A percentile compares a stretch with the other conserved stretches of the same genome.
Conservation (phyloP, 805 yeast species). For the Millerago galiae region DNA sequence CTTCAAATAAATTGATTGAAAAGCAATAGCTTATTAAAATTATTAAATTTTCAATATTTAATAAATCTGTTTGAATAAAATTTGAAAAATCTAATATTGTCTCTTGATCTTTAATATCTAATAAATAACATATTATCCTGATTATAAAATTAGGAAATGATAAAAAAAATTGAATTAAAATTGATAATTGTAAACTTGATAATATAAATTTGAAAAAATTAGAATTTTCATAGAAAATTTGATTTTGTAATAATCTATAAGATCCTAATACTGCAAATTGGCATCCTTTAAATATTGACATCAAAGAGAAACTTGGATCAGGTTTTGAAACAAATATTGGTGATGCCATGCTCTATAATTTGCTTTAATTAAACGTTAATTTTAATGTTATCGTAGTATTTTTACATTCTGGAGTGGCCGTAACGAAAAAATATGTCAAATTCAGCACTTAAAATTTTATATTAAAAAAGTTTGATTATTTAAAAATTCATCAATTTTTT, state of each 20-base stretch:
- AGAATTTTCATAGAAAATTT: slow-evolving; percentile 10
- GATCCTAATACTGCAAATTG: slow-evolving; percentile 15
- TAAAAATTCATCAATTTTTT: slow-evolving; percentile 5
- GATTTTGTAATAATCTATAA: slow-evolving; percentile 14
- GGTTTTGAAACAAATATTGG: slow-evolving; percentile 17
- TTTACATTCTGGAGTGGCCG: too few species aligned
- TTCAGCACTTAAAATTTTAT: too few species aligned
- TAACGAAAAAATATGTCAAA: too few species aligned
- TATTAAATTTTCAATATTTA: slow-evolving; percentile 3
- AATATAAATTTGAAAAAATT: slow-evolving; percentile 9
- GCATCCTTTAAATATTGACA: slow-evolving; percentile 13
- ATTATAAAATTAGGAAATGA: slow-evolving; percentile 2
- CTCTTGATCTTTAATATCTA: not conserved
- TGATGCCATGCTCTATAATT: slow-evolving; percentile 15
- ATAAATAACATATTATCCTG: not conserved
- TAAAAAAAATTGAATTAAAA: slow-evolving; percentile 2
- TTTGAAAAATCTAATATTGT: not conserved
- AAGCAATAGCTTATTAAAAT: slow-evolving; percentile 3
- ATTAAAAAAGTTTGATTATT: slow-evolving; percentile 1
- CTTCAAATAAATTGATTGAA: slow-evolving; percentile 8
- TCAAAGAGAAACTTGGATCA: slow-evolving; percentile 10
- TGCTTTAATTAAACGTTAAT: too few species aligned
- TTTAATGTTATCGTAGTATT: too few species aligned
- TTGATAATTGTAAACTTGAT: slow-evolving; percentile 8
- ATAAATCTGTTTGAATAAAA: not conserved